These are phyloP conservation scores for Mycocentrospora acerina DNA, from an alignment of 2,329 filamentous ascomycete species.

Conservation along the genomic window DNA sequence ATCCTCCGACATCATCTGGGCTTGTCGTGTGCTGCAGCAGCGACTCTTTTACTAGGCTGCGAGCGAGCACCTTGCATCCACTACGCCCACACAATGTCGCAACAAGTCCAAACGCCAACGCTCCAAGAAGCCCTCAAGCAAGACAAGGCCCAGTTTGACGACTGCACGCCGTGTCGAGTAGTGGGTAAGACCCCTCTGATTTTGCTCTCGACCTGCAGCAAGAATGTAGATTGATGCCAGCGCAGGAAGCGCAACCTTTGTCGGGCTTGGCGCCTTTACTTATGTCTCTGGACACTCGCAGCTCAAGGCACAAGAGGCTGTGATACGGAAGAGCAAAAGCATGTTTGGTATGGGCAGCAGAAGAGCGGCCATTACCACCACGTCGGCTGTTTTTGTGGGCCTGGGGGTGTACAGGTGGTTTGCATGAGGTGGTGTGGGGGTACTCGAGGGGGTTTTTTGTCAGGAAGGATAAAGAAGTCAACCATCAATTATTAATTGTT, in stretches of 20 bases:
- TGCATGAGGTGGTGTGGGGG: slow-evolving; percentile 18
- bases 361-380: slow-evolving; percentile 43
- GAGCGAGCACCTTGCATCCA: no score
- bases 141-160: slow-evolving; percentile 47
- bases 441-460: not conserved
- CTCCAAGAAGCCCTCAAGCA: slow-evolving; percentile 34
- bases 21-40: no score
- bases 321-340: slow-evolving; percentile 45
- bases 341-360: slow-evolving; percentile 46
- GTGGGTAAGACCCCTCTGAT: slow-evolving; percentile 55
- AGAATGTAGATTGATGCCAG: not conserved
- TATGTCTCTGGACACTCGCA: slow-evolving; percentile 50
- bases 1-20: slow-evolving; percentile 5
- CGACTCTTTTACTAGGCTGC: no score
- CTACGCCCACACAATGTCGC: no score
- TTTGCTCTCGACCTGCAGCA: not conserved
- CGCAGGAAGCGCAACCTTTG: slow-evolving; percentile 48
- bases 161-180: slow-evolving; percentile 71
- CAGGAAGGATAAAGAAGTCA: not conserved
- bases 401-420: slow-evolving; percentile 48
- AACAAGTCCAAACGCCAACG: slow-evolving; percentile 20
- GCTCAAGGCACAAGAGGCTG: slow-evolving; percentile 42
- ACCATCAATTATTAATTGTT: no score
- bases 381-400: slow-evolving; percentile 45
- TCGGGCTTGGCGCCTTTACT: slow-evolving; percentile 50